phyloP scores from a whole-genome alignment of 106 monocot genomes.

The Dendrobium catenatum region DNA sequence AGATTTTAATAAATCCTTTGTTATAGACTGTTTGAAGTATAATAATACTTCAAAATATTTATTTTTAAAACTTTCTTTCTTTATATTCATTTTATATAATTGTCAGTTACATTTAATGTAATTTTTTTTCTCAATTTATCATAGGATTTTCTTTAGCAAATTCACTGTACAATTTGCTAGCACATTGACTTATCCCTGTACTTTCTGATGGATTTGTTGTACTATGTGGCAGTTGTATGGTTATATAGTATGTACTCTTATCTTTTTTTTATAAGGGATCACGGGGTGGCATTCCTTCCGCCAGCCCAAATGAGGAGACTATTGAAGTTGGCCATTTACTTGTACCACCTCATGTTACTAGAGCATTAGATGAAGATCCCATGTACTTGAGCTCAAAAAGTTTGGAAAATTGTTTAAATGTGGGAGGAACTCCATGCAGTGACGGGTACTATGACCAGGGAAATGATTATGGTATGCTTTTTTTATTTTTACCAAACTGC shows the following conservation, averaged over 20 bases:
- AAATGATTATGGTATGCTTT: constrained; percentile 8
- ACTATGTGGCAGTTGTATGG: not conserved
- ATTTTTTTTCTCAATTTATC: too few relatives aligned
- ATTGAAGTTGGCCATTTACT: constrained; percentile 19
- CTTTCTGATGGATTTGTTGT: not conserved
- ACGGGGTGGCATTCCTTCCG: constrained; percentile 1
- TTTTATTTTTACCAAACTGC: not conserved
- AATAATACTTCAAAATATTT: too few relatives aligned
- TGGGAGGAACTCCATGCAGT: constrained; percentile 9
- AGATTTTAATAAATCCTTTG: too few relatives aligned
- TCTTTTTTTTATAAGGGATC: constrained; percentile 15
- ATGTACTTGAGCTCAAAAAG: constrained; percentile 1
- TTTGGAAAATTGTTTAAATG: not conserved
- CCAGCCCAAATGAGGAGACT: constrained; percentile 13
- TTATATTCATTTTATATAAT: too few relatives aligned
- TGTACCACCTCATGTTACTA: constrained; percentile 5
- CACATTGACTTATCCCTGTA: not conserved
- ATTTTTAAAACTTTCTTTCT: too few relatives aligned
- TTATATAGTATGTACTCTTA: not conserved
- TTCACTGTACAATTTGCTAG: too few relatives aligned
- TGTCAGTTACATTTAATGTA: too few relatives aligned
- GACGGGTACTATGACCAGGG: not conserved
- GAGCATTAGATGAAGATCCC: constrained; percentile 8
- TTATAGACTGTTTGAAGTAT: too few relatives aligned
- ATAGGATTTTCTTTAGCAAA: too few relatives aligned